Evolutionary conservation across 2,329 filamentous ascomycete genomes (phyloP), one percentile per base, ranked within the genome.

Genomic region (Pseudomassariella vexata): DNA sequence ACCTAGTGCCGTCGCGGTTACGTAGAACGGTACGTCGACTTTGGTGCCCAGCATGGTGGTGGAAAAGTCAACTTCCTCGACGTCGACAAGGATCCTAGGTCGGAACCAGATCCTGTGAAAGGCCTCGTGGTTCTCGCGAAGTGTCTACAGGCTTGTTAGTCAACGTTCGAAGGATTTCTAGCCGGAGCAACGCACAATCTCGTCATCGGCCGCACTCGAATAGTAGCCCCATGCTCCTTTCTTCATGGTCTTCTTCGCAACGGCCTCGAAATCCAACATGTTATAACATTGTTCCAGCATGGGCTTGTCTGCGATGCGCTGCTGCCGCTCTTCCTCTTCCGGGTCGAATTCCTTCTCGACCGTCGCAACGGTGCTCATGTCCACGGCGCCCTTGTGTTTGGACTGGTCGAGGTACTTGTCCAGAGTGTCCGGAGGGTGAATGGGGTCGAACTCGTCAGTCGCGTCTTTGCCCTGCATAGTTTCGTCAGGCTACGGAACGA

Each of bases 101-200:
- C 92, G 79, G 68, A 98, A 96, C 90, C 92, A 79, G 61, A 95
- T 94, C 56, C 94, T 89, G 66, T 98, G 92, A 66, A 88, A 98
- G 27, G 92, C 92, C 27, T 76, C 78, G 65, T 95, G 90, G 64
- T 98, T 98, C 63, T 96, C 90, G 43, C 90, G 79, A 69, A 96
- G 70, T 0, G 92, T 95, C 84, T 94, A 1, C 7, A 11, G 12
- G 19, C 34, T 43, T 19, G 39, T 55, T 31, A 53, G 49, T 39
- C 22, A 19, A 24, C 11, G 18, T 22, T 11, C 14, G 27, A 6
- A 3, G 3, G 12, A 28, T 17, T 9, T 4, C 8, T 14, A 18
- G 28, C 20, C 17, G 22, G 9, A n/a, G 16, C 14, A 14, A 56
- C 75, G 52, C 55, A 86, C 82, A 61, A 90, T 88, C 59, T 90